These are phyloP conservation scores for Diospyros kaki DNA, from an alignment of 148 eudicot genomes.

Conservation along the genomic window DNA sequence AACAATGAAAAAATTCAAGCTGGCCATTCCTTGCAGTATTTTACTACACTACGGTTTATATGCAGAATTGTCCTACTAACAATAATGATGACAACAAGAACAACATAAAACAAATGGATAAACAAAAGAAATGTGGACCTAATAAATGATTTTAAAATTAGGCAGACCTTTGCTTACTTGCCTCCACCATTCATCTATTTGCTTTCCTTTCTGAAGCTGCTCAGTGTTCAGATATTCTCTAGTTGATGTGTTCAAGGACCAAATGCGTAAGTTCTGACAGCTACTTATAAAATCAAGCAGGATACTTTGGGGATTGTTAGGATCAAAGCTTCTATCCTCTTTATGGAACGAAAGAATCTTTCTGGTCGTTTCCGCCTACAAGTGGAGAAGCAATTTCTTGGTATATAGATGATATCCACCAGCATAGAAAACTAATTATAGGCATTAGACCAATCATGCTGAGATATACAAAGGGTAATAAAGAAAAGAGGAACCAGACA, in stretches of 20 bases:
- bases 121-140: not conserved
- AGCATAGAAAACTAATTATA: constrained; percentile 1
- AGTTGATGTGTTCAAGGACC: constrained; percentile 72
- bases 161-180: constrained; percentile 82
- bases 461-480: not conserved
- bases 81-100: not conserved
- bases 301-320: constrained; percentile 71
- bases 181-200: constrained; percentile 99
- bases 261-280: constrained; percentile 83
- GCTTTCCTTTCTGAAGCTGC: constrained; percentile 97
- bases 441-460: not conserved
- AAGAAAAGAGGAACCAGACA: not conserved
- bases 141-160: not conserved
- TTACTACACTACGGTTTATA: not conserved
- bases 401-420: constrained; percentile 9
- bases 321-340: constrained; percentile 79
- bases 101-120: not conserved
- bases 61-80: not conserved
- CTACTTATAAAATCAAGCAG: constrained; percentile 95
- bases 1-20: no score
- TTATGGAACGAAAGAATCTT: constrained; percentile 84
- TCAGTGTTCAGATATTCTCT: constrained; percentile 80
- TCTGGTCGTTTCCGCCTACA: constrained; percentile 76
- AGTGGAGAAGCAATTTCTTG: constrained; percentile 1
- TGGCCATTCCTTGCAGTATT: no score